phyloP scores from a whole-genome alignment of 371 early-diverging fungal genomes.

The Zychaea mexicana region DNA sequence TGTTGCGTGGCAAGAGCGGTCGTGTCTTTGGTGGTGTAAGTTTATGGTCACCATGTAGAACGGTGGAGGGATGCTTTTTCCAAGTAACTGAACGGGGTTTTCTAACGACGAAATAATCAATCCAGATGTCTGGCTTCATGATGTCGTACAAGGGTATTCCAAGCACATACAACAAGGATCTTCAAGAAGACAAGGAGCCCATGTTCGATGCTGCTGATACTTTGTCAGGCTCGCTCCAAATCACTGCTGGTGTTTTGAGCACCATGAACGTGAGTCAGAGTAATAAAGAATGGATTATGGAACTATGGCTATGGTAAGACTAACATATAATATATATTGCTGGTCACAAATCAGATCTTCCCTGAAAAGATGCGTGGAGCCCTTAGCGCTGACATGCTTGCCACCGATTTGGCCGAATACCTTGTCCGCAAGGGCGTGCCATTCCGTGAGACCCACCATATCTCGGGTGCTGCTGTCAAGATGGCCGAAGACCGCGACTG shows the following conservation, averaged over 20 bases:
- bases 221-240: conserved; percentile 85
- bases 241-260: conserved; percentile 86
- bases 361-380: conserved; percentile 73
- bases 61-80: background rate
- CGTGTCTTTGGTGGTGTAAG: conserved; percentile 90
- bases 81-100: too few species aligned
- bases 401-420: conserved; percentile 97
- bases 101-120: too few species aligned
- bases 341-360: conserved; percentile 66
- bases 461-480: conserved; percentile 93
- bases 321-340: background rate
- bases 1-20: conserved; percentile 95
- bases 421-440: conserved; percentile 93
- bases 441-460: conserved; percentile 98
- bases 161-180: conserved; percentile 97
- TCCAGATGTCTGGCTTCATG: conserved; percentile 89
- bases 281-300: background rate
- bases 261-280: conserved; percentile 70
- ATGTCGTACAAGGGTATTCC: conserved; percentile 97
- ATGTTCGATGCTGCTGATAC: conserved; percentile 95
- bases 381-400: conserved; percentile 93
- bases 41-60: background rate
- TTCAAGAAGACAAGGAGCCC: conserved; percentile 98
- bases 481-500: conserved; percentile 85
- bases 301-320: too few species aligned